Evolutionary conservation across 257 asterid species (phyloP).

Genomic region (Sherardia arvensis): DNA sequence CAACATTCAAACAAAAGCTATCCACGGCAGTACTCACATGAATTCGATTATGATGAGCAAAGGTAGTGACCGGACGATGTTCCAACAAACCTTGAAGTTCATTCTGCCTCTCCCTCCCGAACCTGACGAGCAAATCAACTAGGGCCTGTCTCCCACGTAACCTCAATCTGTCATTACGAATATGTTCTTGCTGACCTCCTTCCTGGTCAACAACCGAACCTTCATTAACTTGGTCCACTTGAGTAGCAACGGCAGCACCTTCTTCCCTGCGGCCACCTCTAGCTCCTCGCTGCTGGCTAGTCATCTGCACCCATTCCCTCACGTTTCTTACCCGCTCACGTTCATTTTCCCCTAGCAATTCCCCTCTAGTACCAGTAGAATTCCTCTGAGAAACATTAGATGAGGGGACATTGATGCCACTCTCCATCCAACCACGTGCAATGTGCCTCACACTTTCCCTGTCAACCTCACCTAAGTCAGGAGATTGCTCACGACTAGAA

Average conservation of each 20-base stretch:
- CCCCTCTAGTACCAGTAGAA: conserved; percentile 54
- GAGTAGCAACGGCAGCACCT: conserved; percentile 28
- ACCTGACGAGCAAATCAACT: conserved; percentile 73
- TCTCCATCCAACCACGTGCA: conserved; percentile 98
- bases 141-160: conserved; percentile 82
- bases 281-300: conserved; percentile 81
- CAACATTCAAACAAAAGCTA: background rate
- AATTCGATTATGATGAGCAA: conserved; percentile 88
- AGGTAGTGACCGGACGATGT: conserved; percentile 87
- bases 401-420: conserved; percentile 56
- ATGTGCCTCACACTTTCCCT: conserved; percentile 93
- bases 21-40: conserved; percentile 38
- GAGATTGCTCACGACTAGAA: conserved; percentile 90
- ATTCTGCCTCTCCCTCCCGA: conserved; percentile 76
- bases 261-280: conserved; percentile 51
- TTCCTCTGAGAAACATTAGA: conserved; percentile 56
- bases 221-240: conserved; percentile 44
- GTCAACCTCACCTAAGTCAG: conserved; percentile 80
- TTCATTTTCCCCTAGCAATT: conserved; percentile 92
- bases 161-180: conserved; percentile 73
- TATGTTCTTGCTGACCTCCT: conserved; percentile 73
- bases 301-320: conserved; percentile 94
- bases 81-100: conserved; percentile 77
- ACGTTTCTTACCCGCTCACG: conserved; percentile 92
- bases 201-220: conserved; percentile 43